Evolutionary conservation across 2,329 filamentous ascomycete species (phyloP).

Genomic region (Cladosporium austrohemisphaericum): DNA sequence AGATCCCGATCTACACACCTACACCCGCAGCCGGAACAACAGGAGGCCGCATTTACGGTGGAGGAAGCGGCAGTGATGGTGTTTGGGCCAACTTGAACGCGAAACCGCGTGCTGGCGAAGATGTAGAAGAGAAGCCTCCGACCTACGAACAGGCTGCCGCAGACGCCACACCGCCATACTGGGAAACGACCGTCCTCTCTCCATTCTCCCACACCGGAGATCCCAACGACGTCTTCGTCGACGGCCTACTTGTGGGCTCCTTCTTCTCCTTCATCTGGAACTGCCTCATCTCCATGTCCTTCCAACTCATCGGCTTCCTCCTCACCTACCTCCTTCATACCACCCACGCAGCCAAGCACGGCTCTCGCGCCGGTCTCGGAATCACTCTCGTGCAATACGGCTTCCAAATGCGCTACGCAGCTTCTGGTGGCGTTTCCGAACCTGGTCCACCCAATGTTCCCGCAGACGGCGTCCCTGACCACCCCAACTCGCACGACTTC

Average conservation of each 20-base stretch:
- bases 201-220: constrained; percentile 84
- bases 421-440: constrained; percentile 29
- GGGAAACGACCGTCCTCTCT: constrained; percentile 96
- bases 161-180: constrained; percentile 93
- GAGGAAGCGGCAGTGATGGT: constrained; percentile 75
- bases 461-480: constrained; percentile 59
- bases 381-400: constrained; percentile 95
- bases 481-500: constrained; percentile 89
- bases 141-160: constrained; percentile 98
- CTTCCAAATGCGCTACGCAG: constrained; percentile 77
- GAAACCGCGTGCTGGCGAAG: constrained; percentile 76
- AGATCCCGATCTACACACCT: constrained; percentile 50
- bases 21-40: constrained; percentile 33
- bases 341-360: constrained; percentile 96
- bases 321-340: constrained; percentile 97
- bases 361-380: constrained; percentile 87
- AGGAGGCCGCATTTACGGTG: constrained; percentile 59
- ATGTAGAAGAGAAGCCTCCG: constrained; percentile 90
- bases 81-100: constrained; percentile 95
- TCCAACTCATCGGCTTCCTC: constrained; percentile 94
- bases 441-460: constrained; percentile 20
- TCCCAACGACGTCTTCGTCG: constrained; percentile 91
- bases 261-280: constrained; percentile 89
- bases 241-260: constrained; percentile 88
- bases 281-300: constrained; percentile 94